These are phyloP conservation scores for Syzygium grande DNA, from an alignment of 345 rosid species.

Conservation along the genomic window DNA sequence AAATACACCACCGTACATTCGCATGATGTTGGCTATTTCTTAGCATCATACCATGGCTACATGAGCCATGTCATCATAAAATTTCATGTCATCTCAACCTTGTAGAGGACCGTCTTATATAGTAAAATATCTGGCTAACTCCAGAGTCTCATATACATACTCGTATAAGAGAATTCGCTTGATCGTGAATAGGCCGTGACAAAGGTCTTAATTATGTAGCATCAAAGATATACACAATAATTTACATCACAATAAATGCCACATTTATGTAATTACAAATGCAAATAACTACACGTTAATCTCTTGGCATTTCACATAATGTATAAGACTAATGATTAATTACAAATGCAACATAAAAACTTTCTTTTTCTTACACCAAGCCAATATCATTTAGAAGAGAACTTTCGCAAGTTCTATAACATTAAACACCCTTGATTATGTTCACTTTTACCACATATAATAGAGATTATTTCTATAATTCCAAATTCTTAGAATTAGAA, in stretches of 20 bases:
- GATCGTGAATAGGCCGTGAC: accelerated
- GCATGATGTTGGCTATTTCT: neutral
- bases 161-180: accelerated
- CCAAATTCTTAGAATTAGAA: neutral
- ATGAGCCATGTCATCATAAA: neutral
- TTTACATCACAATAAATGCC: neutral
- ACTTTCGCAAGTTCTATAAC: neutral
- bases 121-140: neutral
- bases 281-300: neutral
- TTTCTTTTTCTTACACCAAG: neutral
- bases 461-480: too few species aligned
- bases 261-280: neutral
- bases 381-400: too few species aligned
- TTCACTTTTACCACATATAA: neutral
- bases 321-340: too few species aligned
- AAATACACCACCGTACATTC: accelerated
- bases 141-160: neutral
- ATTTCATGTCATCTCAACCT: neutral
- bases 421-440: neutral
- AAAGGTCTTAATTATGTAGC: neutral
- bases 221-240: too few species aligned
- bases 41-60: neutral
- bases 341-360: neutral
- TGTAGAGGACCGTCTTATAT: neutral
- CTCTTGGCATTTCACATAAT: neutral